Conservation (phyloP, 495 filamentous ascomycete species). For the Aspergillus sclerotiicarbonarius region DNA sequence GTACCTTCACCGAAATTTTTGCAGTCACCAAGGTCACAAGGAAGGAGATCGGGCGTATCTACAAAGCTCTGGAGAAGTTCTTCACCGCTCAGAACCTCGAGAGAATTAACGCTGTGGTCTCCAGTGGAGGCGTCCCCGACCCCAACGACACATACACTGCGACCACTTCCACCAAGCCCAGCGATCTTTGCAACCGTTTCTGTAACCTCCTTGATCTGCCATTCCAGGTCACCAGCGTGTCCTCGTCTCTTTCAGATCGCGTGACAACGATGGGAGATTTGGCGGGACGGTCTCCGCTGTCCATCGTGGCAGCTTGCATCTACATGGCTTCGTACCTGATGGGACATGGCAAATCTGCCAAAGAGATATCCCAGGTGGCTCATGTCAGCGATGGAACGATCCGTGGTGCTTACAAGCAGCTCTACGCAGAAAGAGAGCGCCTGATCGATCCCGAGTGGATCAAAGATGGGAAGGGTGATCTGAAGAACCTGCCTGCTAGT, state of each 20-base stretch:
- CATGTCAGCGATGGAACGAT: conserved; percentile 96
- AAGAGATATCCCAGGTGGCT: conserved; percentile 76
- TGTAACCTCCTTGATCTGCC: conserved; percentile 75
- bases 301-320: conserved; percentile 91
- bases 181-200: conserved; percentile 83
- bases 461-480: conserved; percentile 63
- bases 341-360: conserved; percentile 72
- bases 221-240: conserved; percentile 65
- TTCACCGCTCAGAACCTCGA: conserved; percentile 60
- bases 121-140: conserved; percentile 45
- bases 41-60: conserved; percentile 95
- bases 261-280: conserved; percentile 71
- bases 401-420: conserved; percentile 85
- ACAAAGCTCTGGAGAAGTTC: conserved; percentile 89
- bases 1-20: conserved; percentile 92
- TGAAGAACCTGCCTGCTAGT: conserved; percentile 63
- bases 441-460: conserved; percentile 76
- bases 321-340: conserved; percentile 88
- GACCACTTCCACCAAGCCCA: conserved; percentile 76
- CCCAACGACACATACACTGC: conserved; percentile 62
- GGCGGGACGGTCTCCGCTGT: conserved; percentile 90
- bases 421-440: conserved; percentile 69
- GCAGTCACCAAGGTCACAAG: conserved; percentile 89
- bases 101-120: conserved; percentile 48
- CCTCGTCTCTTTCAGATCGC: conserved; percentile 68